Base-by-base conservation (phyloP, 2,329 filamentous ascomycete species). In the Ploettnerulaceae sp. region DNA sequence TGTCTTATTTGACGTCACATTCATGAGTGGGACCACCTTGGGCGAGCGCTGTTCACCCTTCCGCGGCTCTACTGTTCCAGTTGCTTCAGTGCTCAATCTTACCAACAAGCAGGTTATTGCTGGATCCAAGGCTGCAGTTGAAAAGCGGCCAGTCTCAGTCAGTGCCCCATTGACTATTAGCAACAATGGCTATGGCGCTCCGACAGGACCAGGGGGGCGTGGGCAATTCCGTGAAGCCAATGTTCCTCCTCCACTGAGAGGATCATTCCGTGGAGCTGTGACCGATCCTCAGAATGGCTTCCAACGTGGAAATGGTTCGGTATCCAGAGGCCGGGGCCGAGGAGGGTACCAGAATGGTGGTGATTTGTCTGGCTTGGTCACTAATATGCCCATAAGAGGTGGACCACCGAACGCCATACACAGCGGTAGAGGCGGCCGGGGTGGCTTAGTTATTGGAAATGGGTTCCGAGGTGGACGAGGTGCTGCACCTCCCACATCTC, bases 21-120 rank as follows among this genome's bases (percentile, higher is more conserved):
- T 98, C 67, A 97, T 98, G 90, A 95, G 89, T 62, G 93, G 93
- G 53, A 96, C 90, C 1, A 93, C 87, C 0, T 76, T 98, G 12
- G 86, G 88, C 49, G 89, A 90, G 47, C 84, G 93, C 49, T 95
- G 91, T 63, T 89, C 89, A 20, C 82, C 88, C 28, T 98, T 98
- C 80, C 82, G 91, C 26, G 93, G 93, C 42, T 90, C 93, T 64
- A 96, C 93, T 0, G 89, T 98, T 3, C 81, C 89, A 2, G 79
- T 84, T 5, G 85, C 86, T n/a, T 86, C 87, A 0, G 89, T 97
- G 2, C 76, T 98, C 25, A 98, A 98, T 68, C 72, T 95, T 47
- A 84, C 83, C 1, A 75, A 90, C 61, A 84, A 79, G 58, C 93
- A 98, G 69, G 77, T 95, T 15, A 73, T 95, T 32, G 83, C 80